phyloP scores from a whole-genome alignment of 163 green algal genomes.

The Chlamydomonas reinhardtii region DNA sequence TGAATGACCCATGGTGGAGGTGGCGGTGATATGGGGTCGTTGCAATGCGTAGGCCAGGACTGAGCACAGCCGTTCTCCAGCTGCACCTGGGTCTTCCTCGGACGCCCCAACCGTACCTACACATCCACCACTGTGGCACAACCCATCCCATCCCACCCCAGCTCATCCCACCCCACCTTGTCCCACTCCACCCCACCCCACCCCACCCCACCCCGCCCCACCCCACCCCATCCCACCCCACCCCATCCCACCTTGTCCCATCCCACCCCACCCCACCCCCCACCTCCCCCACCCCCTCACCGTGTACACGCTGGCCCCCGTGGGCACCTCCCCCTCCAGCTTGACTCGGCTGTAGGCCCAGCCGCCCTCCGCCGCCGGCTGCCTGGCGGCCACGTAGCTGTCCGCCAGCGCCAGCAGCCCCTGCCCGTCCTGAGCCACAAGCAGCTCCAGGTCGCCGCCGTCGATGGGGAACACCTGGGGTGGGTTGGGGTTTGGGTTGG shows the following conservation, averaged over 20 bases:
- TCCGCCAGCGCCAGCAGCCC: constrained; percentile 36
- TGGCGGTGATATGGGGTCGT: too few relatives aligned
- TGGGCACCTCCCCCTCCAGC: not conserved
- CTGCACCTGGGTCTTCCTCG: not conserved
- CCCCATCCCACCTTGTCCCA: not conserved
- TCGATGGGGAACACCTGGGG: constrained; percentile 22
- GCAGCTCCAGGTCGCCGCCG: constrained; percentile 37
- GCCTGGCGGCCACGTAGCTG: constrained; percentile 15
- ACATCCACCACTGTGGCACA: not conserved
- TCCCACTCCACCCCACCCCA: not conserved
- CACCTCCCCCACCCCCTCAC: not conserved
- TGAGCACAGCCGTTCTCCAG: too few relatives aligned
- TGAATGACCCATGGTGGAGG: too few relatives aligned
- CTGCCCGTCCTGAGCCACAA: constrained; percentile 28
- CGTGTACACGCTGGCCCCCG: not conserved
- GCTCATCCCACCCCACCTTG: too few relatives aligned
- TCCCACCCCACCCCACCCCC: not conserved
- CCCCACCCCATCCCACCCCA: not conserved
- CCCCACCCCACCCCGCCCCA: not conserved
- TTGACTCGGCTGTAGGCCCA: constrained; percentile 3
- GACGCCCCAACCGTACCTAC: not conserved
- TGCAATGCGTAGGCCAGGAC: too few relatives aligned
- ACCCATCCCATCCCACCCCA: not conserved
- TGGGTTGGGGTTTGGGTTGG: not conserved
- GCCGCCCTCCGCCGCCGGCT: not conserved